Conservation (phyloP, 2,329 filamentous ascomycete species). For the Fusarium incarnatum region DNA sequence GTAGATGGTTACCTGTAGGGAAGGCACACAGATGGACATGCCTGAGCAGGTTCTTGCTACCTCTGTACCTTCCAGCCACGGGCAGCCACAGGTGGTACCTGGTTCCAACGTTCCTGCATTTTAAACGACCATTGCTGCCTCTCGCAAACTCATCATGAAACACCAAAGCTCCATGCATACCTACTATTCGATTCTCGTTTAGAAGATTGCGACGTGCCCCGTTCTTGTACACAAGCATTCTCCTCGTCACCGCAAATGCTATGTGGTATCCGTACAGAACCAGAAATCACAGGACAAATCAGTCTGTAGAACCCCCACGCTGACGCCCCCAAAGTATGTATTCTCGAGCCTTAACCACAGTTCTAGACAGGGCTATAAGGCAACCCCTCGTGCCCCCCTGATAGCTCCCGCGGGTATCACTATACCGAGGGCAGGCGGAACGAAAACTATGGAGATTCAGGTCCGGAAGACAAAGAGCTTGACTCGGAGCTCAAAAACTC, state of each 20-base stretch:
- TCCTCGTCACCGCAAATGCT: not conserved
- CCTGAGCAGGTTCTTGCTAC: not conserved
- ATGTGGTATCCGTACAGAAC: not conserved
- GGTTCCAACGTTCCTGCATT: constrained; percentile 17
- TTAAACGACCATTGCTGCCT: not conserved
- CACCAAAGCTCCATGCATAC: not conserved
- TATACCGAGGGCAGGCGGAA: not conserved
- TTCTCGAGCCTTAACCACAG: not conserved
- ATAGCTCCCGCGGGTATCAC: not conserved
- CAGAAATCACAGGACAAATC: not conserved
- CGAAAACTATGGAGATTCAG: not conserved
- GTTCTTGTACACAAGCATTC: constrained; percentile 1
- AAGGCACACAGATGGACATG: not conserved
- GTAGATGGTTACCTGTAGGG: not conserved
- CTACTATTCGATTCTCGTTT: not conserved
- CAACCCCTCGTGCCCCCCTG: not conserved
- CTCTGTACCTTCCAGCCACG: not conserved
- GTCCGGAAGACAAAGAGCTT: constrained; percentile 14
- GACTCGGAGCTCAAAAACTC: constrained; percentile 1
- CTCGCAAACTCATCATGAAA: not conserved
- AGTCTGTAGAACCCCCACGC: constrained; percentile 16
- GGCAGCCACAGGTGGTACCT: not conserved
- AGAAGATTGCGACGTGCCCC: not conserved
- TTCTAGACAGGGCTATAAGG: not conserved
- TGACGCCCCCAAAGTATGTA: constrained; percentile 14